These are phyloP conservation scores for Erodium texanum DNA, from an alignment of 441 rosid genomes.

Conservation along the genomic window DNA sequence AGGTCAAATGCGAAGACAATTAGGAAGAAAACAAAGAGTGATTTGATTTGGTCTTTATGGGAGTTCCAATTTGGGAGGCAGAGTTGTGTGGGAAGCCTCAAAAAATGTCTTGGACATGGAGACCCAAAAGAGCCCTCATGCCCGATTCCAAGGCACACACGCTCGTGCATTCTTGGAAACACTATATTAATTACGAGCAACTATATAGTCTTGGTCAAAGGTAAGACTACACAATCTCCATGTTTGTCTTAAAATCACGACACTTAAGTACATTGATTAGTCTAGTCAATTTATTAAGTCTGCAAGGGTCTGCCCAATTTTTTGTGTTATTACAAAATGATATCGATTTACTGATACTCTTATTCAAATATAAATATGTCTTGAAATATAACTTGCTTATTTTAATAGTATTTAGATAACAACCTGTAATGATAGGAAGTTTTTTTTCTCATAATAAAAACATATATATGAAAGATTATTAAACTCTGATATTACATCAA, in stretches of 20 bases:
- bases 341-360: not conserved
- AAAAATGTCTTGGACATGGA: not conserved
- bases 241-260: not conserved
- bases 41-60: not conserved
- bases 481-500: too few relatives aligned
- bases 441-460: too few relatives aligned
- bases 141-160: not conserved
- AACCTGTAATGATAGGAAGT: too few relatives aligned
- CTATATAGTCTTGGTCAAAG: not conserved
- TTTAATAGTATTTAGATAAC: too few relatives aligned
- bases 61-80: not conserved
- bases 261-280: not conserved
- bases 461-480: too few relatives aligned
- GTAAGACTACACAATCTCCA: not conserved
- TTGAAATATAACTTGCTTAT: too few relatives aligned
- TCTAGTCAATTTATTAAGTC: too few relatives aligned
- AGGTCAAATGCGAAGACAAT: not conserved
- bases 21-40: not conserved
- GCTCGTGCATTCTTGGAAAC: not conserved
- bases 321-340: too few relatives aligned
- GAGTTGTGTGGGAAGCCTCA: not conserved
- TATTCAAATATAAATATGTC: too few relatives aligned
- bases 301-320: too few relatives aligned
- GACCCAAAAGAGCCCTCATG: not conserved
- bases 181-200: not conserved